phyloP scores from a whole-genome alignment of 2,329 filamentous ascomycete genomes.

The Pyricularia pennisetigena region DNA sequence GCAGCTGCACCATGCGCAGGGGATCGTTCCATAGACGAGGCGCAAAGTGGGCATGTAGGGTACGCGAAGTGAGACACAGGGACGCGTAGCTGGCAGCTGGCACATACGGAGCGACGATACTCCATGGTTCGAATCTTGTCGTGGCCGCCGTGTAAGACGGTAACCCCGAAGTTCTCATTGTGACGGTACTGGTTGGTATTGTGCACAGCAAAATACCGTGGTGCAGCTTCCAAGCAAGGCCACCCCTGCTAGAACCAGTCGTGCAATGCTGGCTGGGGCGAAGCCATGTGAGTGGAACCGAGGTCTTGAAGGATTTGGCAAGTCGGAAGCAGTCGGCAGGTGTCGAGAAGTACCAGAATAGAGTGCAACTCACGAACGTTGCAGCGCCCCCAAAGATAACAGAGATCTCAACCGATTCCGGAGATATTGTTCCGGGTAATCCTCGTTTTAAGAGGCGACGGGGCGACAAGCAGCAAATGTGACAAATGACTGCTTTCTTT shows the following conservation, averaged over 20 bases:
- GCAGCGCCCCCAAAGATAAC: not conserved
- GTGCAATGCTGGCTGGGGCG: not conserved
- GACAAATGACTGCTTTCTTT: not conserved
- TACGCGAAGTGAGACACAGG: conserved; percentile 37
- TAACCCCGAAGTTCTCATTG: conserved; percentile 18
- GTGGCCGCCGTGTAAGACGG: conserved; percentile 46
- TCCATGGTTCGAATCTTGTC: conserved; percentile 35
- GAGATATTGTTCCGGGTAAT: not conserved
- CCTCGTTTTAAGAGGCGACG: not conserved
- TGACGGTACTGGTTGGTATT: not conserved
- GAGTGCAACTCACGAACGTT: not conserved
- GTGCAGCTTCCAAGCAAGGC: not conserved
- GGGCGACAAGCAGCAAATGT: not conserved
- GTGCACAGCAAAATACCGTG: not conserved
- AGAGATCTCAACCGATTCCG: not conserved
- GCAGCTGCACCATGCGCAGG: conserved; percentile 24
- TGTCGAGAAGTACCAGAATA: not conserved
- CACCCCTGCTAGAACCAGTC: not conserved
- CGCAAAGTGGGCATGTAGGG: conserved; percentile 38
- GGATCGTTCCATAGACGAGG: conserved; percentile 44
- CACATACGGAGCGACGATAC: conserved; percentile 34
- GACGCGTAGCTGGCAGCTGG: conserved; percentile 27
- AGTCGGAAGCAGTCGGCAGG: not conserved
- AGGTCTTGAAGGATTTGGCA: not conserved
- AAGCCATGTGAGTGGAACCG: not conserved